phyloP scores from a whole-genome alignment of 768 basidiomycete species.

The Leucosporidium scottii region DNA sequence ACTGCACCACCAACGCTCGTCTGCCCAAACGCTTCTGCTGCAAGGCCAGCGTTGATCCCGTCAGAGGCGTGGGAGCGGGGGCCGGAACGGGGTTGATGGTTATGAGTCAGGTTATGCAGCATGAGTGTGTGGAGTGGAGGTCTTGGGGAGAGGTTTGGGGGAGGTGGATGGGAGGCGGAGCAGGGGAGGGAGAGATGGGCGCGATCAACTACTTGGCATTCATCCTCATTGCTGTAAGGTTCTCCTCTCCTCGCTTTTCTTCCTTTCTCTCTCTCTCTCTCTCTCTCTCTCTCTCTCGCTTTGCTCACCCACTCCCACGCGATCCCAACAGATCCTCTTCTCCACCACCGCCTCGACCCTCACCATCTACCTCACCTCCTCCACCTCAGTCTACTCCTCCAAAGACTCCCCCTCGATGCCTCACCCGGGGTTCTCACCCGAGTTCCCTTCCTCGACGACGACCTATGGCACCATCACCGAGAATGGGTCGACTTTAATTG shows the following conservation, averaged over 20 bases:
- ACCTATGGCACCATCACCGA: conserved; percentile 26
- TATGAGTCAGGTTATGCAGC: conserved; percentile 32
- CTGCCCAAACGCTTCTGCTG: conserved; percentile 80
- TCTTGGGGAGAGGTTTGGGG: conserved; percentile 62
- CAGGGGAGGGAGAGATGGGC: conserved; percentile 45
- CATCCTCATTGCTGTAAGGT: conserved; percentile 67
- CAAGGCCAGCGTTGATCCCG: conserved; percentile 39
- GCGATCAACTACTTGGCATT: conserved; percentile 63
- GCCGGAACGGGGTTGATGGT: conserved; percentile 12
- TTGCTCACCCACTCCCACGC: too few species aligned
- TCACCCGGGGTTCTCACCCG: conserved; percentile 4
- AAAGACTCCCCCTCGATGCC: conserved; percentile 62
- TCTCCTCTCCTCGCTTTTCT: neutral
- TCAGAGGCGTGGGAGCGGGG: too few species aligned
- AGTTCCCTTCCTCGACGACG: neutral
- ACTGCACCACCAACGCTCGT: conserved; percentile 64
- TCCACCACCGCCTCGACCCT: conserved; percentile 68
- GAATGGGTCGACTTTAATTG: neutral
- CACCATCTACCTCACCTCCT: conserved; percentile 79
- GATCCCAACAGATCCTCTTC: conserved; percentile 54
- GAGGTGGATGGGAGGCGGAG: conserved; percentile 36
- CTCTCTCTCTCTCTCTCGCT: neutral
- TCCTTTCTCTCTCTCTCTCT: neutral
- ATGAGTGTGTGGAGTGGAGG: conserved; percentile 61
- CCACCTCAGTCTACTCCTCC: conserved; percentile 75